phyloP scores from a whole-genome alignment of 1,139 yeast species.

The Blastobotrys capitulatus region DNA sequence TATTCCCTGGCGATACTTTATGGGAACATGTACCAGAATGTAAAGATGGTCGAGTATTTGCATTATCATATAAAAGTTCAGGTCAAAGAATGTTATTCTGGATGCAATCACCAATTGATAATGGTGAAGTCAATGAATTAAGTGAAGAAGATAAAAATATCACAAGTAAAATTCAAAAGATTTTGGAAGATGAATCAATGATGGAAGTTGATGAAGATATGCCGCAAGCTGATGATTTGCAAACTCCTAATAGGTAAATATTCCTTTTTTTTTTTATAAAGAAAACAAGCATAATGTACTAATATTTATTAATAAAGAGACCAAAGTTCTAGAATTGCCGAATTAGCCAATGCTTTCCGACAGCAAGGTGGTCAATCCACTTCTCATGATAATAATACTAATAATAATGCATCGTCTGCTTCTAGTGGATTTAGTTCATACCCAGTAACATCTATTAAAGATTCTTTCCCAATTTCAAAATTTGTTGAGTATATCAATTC shows the following conservation, averaged over 20 bases:
- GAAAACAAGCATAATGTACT: conserved; percentile 3
- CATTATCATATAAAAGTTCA: conserved; percentile 73
- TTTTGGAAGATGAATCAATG: conserved; percentile 42
- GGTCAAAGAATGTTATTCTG: conserved; percentile 84
- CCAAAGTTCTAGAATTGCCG: background rate
- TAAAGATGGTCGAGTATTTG: conserved; percentile 78
- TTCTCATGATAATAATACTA: background rate
- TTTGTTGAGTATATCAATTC: conserved; percentile 40
- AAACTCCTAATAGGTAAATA: conserved; percentile 12
- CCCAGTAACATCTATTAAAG: conserved; percentile 32
- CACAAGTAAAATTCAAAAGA: conserved; percentile 46
- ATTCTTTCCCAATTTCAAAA: conserved; percentile 40
- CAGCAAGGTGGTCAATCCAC: background rate
- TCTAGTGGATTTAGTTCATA: background rate
- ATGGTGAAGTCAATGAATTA: conserved; percentile 44
- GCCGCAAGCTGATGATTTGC: conserved; percentile 2
- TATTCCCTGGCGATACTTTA: conserved; percentile 90
- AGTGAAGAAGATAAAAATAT: conserved; percentile 58
- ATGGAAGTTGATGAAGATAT: conserved; percentile 35
- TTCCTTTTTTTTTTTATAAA: background rate
- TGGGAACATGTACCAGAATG: conserved; percentile 74
- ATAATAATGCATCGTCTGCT: background rate
- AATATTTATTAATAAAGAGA: conserved; percentile 2
- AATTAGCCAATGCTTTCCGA: background rate
- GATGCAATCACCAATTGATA: conserved; percentile 74